Conservation (phyloP, 2,329 filamentous ascomycete species). For the Fusarium longipes region DNA sequence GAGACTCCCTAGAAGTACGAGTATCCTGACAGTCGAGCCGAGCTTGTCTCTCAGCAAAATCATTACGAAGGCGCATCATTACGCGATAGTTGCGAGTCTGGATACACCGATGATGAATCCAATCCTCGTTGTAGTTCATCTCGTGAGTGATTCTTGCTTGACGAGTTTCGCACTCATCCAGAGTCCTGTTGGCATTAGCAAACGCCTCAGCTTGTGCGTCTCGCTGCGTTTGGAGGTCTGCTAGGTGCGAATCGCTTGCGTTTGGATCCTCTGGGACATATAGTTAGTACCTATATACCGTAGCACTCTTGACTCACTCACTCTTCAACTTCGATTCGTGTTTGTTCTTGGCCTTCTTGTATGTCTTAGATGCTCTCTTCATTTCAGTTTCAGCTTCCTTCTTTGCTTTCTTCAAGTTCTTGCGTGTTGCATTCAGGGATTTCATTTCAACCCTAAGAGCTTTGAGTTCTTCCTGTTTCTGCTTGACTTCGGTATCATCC, state of each 20-base stretch:
- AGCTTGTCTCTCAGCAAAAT: neutral
- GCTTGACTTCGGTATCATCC: neutral
- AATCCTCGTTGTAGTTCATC: neutral
- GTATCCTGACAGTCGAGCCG: neutral
- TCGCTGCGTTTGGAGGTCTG: neutral
- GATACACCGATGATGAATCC: slow-evolving; percentile 8
- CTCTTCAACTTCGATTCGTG: neutral
- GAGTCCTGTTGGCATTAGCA: neutral
- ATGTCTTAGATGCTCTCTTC: neutral
- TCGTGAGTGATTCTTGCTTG: neutral
- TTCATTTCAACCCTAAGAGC: neutral
- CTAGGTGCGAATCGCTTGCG: neutral
- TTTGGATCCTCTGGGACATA: neutral
- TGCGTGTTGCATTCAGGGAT: neutral
- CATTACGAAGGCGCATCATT: neutral
- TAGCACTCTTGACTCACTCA: neutral
- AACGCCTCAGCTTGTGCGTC: neutral
- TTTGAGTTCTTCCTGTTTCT: neutral
- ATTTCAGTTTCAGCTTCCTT: neutral
- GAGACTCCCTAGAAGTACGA: neutral
- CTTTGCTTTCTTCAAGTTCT: neutral
- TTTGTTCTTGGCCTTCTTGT: neutral
- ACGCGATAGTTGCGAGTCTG: slow-evolving; percentile 8
- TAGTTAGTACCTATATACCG: neutral
- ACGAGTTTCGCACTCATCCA: neutral